phyloP scores from a whole-genome alignment of 768 basidiomycete species.

The Agrocybe chaxingu region DNA sequence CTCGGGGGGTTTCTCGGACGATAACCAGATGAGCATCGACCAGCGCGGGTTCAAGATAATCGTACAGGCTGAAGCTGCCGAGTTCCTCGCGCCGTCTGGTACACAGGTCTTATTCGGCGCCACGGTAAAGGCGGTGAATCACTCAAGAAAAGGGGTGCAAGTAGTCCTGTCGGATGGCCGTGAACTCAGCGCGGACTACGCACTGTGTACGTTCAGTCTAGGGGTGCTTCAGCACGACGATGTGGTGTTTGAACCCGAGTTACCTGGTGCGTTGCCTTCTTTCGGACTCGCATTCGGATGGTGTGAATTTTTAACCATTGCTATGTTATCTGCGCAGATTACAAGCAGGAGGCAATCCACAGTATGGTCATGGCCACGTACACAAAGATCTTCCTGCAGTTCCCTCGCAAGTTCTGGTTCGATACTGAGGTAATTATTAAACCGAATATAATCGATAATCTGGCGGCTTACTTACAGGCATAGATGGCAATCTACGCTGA shows the following conservation, averaged over 20 bases:
- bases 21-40: constrained; percentile 53
- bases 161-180: constrained; percentile 45
- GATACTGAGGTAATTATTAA: constrained; percentile 29
- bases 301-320: background rate
- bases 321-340: constrained; percentile 20
- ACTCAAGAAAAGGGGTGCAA: constrained; percentile 41
- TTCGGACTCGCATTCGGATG: background rate
- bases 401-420: constrained; percentile 57
- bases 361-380: constrained; percentile 64
- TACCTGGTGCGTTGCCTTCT: constrained; percentile 34
- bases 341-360: constrained; percentile 63
- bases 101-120: constrained; percentile 47
- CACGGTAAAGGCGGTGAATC: constrained; percentile 44
- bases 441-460: background rate
- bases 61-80: constrained; percentile 52
- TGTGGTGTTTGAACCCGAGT: constrained; percentile 48
- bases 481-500: constrained; percentile 60
- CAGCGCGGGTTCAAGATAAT: constrained; percentile 60
- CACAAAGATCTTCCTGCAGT: constrained; percentile 68
- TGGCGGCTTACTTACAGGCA: background rate
- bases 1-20: constrained; percentile 56
- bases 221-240: constrained; percentile 68
- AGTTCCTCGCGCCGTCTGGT: constrained; percentile 39
- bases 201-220: constrained; percentile 64
- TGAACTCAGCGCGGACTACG: constrained; percentile 50